Percentiles rank a stretch among this genome's conserved stretches.
These are phyloP conservation scores for Triticum turgidum DNA, from an alignment of 176 grass and related monocot species.

Conservation along the genomic window DNA sequence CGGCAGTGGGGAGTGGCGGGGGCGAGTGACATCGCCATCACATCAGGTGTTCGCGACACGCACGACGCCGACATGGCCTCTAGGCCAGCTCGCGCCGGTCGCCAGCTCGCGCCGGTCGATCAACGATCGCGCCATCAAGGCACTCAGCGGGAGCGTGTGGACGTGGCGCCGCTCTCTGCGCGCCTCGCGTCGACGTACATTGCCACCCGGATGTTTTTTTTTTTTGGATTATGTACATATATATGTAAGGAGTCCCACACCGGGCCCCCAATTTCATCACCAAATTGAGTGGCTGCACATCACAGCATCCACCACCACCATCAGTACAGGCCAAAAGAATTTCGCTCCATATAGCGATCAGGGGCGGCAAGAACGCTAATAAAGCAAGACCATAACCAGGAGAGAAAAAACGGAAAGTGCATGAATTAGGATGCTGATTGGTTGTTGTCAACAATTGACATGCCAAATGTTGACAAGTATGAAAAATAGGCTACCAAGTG, in stretches of 20 bases:
- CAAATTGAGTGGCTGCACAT: not conserved
- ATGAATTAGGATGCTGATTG: no score
- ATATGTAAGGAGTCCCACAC: not conserved
- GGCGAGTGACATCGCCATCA: not conserved
- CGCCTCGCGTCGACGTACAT: not conserved
- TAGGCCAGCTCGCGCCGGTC: not conserved
- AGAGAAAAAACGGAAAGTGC: no score
- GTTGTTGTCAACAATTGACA: no score
- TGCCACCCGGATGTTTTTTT: not conserved
- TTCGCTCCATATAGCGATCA: not conserved
- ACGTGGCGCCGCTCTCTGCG: not conserved
- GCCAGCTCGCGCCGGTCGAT: not conserved
- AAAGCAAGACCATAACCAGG: no score
- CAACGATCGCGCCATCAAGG: not conserved
- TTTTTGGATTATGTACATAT: not conserved
- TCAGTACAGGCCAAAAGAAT: not conserved
- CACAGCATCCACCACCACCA: no score
- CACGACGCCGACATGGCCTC: not conserved
- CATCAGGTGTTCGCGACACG: not conserved
- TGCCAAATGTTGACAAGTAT: no score
- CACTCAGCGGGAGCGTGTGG: not conserved
- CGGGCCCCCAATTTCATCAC: not conserved
- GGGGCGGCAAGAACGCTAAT: not conserved
- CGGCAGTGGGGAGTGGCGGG: not conserved
- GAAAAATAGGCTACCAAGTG: no score